Percentiles rank a stretch among this genome's conserved stretches.
phyloP scores from a whole-genome alignment of 2,329 filamentous ascomycete species.

The Aspergillus piperis region DNA sequence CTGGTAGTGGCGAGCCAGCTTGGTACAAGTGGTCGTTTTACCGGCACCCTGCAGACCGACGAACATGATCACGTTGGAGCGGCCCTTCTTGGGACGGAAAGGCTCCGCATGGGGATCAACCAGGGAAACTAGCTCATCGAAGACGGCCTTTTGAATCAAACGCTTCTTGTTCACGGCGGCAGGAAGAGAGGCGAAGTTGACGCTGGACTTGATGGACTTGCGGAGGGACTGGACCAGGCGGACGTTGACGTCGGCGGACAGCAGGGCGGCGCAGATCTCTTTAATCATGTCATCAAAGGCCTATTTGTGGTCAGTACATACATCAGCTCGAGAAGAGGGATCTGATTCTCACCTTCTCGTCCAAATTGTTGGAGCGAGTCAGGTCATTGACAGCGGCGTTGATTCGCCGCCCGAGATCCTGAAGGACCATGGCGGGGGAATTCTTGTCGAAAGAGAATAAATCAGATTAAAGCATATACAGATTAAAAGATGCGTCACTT shows the following conservation, averaged over 20 bases:
- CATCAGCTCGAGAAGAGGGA: not conserved
- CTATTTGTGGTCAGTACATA: conserved; percentile 47
- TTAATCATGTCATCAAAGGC: conserved; percentile 98
- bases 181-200: conserved; percentile 93
- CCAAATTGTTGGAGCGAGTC: conserved; percentile 86
- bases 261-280: conserved; percentile 91
- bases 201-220: conserved; percentile 84
- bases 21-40: conserved; percentile 98
- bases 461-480: not conserved
- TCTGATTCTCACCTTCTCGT: conserved; percentile 73
- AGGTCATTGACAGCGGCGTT: conserved; percentile 94
- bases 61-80: conserved; percentile 98
- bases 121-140: conserved; percentile 91
- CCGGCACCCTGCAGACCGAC: conserved; percentile 96
- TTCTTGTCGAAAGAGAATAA: too few species aligned
- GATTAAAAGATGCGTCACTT: not conserved
- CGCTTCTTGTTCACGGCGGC: conserved; percentile 97
- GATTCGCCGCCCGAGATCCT: conserved; percentile 97
- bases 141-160: conserved; percentile 95
- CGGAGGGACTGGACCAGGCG: conserved; percentile 86
- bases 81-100: conserved; percentile 96
- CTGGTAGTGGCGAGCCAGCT: conserved; percentile 92
- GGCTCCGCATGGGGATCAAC: conserved; percentile 94
- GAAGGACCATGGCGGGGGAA: conserved; percentile 77
- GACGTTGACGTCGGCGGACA: conserved; percentile 97